Base-by-base conservation (phyloP, 495 filamentous ascomycete genomes). In the Letharia columbiana region DNA sequence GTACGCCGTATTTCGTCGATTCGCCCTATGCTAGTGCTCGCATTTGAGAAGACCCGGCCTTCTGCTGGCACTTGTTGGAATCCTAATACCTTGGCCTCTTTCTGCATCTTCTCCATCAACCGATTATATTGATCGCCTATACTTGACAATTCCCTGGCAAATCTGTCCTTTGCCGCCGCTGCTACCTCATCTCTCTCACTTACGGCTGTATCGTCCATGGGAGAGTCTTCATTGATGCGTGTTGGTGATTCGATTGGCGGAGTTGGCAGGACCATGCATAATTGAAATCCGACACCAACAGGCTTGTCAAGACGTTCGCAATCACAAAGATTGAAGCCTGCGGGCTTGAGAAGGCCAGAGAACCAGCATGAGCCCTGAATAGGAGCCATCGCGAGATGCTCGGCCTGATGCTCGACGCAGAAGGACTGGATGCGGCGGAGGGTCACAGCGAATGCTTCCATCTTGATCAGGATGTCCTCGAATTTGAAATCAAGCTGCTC, bases 21-120 rank as follows among this genome's bases (percentile, higher is more conserved):
- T 33, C 78, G 78, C 81, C 79, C 82, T 13, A 77, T 61, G 47
- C 82, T 82, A 12, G 76, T 71, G 0, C 79, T 69, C 68, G 77
- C 67, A 59, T 72, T 71, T 9, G 68, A 56, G 61, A 75, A 78
- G 0, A 37, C 23, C 23, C 33, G 49, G 18, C 54, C 45, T 37
- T 60, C 47, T 13, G 72, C 70, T 41, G 77, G 78, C 20, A 60
- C 66, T 50, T 71, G 75, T 52, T 75, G 73, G 42, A 74, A 74
- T 31, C 66, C 57, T 49, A 73, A 69, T n/a, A 73, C 23, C 17
- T 66, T 61, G 13, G 42, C 67, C 28, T 75, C 73, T 12, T 68
- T 66, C 35, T 67, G 23, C 40, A 66, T 47, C 40, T 71, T 71
- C 37, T 66, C 68, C 15, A 75, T 72, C 50, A 66, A 56, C 66